Conservation (phyloP, 352 stramenopile species). For the Pythium grandisporangium region DNA sequence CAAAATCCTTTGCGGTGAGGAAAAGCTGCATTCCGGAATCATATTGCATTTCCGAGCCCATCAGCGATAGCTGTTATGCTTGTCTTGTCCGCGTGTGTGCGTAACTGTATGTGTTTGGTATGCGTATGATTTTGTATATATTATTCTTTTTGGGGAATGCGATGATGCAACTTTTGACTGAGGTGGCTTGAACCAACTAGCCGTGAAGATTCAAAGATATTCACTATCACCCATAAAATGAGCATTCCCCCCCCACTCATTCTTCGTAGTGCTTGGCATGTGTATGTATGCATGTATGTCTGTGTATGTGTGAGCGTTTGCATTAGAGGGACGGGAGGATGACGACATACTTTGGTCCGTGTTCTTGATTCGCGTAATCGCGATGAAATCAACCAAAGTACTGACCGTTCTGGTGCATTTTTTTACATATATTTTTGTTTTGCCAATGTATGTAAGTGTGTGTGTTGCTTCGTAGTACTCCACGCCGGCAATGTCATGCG, state of each 20-base stretch:
- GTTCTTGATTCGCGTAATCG: conserved; percentile 88
- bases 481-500: conserved; percentile 83
- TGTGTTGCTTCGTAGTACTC: conserved; percentile 76
- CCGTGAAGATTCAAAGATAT: conserved; percentile 86
- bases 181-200: conserved; percentile 90
- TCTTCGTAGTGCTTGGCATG: too few species aligned
- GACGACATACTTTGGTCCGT: conserved; percentile 89
- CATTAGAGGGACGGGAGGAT: conserved; percentile 45
- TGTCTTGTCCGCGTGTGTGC: conserved; percentile 14
- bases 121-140: conserved; percentile 13
- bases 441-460: conserved; percentile 11
- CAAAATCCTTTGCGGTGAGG: conserved; percentile 37
- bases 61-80: conserved; percentile 1
- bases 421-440: conserved; percentile 14
- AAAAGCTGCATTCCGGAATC: conserved; percentile 88
- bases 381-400: conserved; percentile 87
- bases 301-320: conserved; percentile 12
- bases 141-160: conserved; percentile 23
- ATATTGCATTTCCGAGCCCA: conserved; percentile 83
- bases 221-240: conserved; percentile 93
- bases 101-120: conserved; percentile 12
- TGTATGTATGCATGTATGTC: conserved; percentile 7
- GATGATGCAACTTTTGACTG: conserved; percentile 79
- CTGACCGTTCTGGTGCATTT: conserved; percentile 46
- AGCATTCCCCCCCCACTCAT: conserved; percentile 39